Evolutionary conservation across 176 grass and related monocot genomes (phyloP).

Genomic region (Pontederia paniculata): DNA sequence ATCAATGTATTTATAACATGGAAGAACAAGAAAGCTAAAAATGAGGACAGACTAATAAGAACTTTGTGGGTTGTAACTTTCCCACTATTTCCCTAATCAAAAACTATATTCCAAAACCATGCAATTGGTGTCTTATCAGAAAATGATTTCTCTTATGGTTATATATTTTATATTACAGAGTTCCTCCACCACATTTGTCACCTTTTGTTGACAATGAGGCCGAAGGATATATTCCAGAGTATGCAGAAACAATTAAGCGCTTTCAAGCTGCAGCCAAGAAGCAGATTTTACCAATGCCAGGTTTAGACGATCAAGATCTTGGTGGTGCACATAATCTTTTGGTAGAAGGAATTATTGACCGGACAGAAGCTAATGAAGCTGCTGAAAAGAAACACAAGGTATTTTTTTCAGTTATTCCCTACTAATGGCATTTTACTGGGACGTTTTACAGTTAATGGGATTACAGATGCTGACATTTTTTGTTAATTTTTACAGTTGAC

Average conservation of each 20-base stretch:
- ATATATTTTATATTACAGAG: conserved; percentile 34
- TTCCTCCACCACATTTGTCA: conserved; percentile 91
- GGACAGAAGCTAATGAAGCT: conserved; percentile 45
- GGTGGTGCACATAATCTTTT: conserved; percentile 37
- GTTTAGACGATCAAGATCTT: conserved; percentile 59
- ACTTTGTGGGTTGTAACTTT: no score
- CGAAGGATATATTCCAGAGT: conserved; percentile 94
- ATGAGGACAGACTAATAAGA: no score
- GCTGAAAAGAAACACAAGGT: conserved; percentile 71
- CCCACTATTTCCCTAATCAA: no score
- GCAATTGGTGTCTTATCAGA: no score
- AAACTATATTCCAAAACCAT: no score
- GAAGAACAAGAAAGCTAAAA: no score
- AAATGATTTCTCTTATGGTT: neutral
- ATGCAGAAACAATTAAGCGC: conserved; percentile 73
- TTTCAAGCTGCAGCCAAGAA: conserved; percentile 63
- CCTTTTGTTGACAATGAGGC: conserved; percentile 93
- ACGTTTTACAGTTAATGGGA: neutral
- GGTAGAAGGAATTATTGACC: conserved; percentile 51
- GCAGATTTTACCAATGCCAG: conserved; percentile 78
- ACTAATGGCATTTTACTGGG: neutral
- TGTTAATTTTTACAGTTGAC: conserved; percentile 34
- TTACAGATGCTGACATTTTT: neutral
- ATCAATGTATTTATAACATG: no score
- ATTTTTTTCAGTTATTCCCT: conserved; percentile 13